These are phyloP conservation scores for Bretschneidera sinensis DNA, from an alignment of 345 rosid species.

Conservation along the genomic window DNA sequence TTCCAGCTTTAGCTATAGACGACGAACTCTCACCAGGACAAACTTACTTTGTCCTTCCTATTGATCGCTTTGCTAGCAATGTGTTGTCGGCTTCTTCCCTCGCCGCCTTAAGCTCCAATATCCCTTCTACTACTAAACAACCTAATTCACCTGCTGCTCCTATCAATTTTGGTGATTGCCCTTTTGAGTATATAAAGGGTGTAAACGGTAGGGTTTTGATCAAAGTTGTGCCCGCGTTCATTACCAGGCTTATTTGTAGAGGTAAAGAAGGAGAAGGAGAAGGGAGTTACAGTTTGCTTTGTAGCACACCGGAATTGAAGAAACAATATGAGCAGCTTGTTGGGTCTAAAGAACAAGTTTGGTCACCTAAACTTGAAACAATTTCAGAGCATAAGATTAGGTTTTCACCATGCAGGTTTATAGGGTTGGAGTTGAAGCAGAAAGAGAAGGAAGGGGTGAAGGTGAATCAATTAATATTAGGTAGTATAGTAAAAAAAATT, in stretches of 20 bases:
- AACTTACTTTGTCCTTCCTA: conserved; percentile 78
- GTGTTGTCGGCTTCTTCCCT: conserved; percentile 58
- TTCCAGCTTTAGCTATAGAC: conserved; percentile 62
- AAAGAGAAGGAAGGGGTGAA: conserved; percentile 28
- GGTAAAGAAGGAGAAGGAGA: conserved; percentile 11
- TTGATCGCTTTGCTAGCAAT: conserved; percentile 48
- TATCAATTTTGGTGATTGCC: conserved; percentile 38
- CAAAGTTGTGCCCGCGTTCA: conserved; percentile 54
- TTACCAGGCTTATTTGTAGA: conserved; percentile 33
- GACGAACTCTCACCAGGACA: conserved; percentile 61
- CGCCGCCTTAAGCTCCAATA: conserved; percentile 45
- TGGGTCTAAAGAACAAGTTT: conserved; percentile 56
- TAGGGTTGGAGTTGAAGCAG: conserved; percentile 51
- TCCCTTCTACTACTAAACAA: no score
- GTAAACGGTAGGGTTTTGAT: conserved; percentile 48
- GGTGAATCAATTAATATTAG: no score
- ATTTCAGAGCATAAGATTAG: conserved; percentile 65
- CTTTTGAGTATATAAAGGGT: conserved; percentile 48
- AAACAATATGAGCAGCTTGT: conserved; percentile 79
- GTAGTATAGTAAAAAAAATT: no score
- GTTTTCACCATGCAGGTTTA: conserved; percentile 58
- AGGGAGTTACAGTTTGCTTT: conserved; percentile 33
- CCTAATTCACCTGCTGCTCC: conserved; percentile 27
- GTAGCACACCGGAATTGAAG: conserved; percentile 90
- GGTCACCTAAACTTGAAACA: conserved; percentile 89